These are phyloP conservation scores for Chaetomidium leptoderma DNA, from an alignment of 495 filamentous ascomycete genomes.

Conservation along the genomic window DNA sequence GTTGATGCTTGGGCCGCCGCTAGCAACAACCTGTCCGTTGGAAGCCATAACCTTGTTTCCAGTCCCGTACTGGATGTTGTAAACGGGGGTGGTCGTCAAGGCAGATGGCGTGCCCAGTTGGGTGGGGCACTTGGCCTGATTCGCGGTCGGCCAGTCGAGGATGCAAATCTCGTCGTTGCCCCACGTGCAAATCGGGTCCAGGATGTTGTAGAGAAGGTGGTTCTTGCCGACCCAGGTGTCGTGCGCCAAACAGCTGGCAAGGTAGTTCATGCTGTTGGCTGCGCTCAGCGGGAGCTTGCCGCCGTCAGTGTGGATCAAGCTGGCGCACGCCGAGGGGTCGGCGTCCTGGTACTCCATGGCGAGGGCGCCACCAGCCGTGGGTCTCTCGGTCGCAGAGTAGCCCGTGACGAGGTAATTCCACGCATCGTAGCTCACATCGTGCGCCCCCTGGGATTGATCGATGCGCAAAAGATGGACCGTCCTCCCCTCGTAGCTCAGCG, in stretches of 20 bases:
- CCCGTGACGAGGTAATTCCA: conserved; percentile 50
- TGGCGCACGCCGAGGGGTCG: conserved; percentile 34
- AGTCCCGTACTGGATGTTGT: conserved; percentile 44
- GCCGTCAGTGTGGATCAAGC: conserved; percentile 40
- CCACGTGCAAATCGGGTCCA: conserved; percentile 42
- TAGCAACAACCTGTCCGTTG: conserved; percentile 32
- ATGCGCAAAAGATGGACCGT: conserved; percentile 43
- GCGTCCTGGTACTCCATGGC: conserved; percentile 42
- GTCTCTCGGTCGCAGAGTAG: conserved; percentile 40
- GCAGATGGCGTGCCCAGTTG: conserved; percentile 34
- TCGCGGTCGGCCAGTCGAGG: conserved; percentile 45
- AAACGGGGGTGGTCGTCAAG: conserved; percentile 40
- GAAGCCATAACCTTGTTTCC: conserved; percentile 40
- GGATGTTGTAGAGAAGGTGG: conserved; percentile 44
- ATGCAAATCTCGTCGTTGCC: conserved; percentile 43
- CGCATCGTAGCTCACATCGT: conserved; percentile 49
- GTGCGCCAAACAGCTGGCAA: conserved; percentile 40
- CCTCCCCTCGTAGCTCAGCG: conserved; percentile 40
- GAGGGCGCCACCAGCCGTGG: conserved; percentile 40
- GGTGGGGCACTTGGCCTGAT: conserved; percentile 41
- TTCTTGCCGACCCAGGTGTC: conserved; percentile 44
- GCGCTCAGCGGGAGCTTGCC: conserved; percentile 46
- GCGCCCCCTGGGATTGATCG: conserved; percentile 45
- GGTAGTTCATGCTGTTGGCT: conserved; percentile 48
- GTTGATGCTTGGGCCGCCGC: conserved; percentile 1